Evolutionary conservation across 805 yeast species (phyloP), one percentile per base, ranked within the genome.

Genomic region (Clavispora phyllophila): DNA sequence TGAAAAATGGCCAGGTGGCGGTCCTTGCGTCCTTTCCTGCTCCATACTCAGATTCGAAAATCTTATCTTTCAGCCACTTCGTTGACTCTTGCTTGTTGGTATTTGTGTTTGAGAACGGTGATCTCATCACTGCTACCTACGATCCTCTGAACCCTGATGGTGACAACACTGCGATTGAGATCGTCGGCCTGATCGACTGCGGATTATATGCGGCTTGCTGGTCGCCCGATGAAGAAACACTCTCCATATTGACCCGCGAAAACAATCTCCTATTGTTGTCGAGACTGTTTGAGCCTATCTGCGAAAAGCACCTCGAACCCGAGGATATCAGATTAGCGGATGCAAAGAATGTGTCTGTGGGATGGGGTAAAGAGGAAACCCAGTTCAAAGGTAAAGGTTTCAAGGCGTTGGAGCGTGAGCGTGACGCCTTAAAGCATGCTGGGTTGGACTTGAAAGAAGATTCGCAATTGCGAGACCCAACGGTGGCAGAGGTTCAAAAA

Each of bases 291-390:
- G 97, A 91, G 50, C 87, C 90, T 1, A 72, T 91, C 19, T 66
- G 78, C 9, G 97, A 91, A 56, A 72, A 72, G 43, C 61, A 64
- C 24, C 62, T 89, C 46, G 62, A 73, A 36, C 66, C 76, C 0
- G 75, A 73, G 8, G 99, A 93, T 59, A 70, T 90, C 37, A 58
- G 62, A 32, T 63, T 68, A 32, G 65, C 78, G 39, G 68, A 72
- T 25, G 82, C 89, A 2, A 82, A 81, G 51, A 96, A 93, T 58
- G 96, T 93, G 28, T 83, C 91, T 22, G 96, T 93, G 34, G 99
- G 99, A 20, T 93, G 99, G 99, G 99, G 99, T 57, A 86, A 84
- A 48, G 82, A 84, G 52, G 98, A 91, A 61, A 93, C 99, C 0
- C 99, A 93, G 65, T 93, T 93, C 63, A 81, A 84, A 63, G 99